These are phyloP conservation scores for Scedosporium apiospermum DNA, from an alignment of 2,329 filamentous ascomycete species.

Conservation along the genomic window DNA sequence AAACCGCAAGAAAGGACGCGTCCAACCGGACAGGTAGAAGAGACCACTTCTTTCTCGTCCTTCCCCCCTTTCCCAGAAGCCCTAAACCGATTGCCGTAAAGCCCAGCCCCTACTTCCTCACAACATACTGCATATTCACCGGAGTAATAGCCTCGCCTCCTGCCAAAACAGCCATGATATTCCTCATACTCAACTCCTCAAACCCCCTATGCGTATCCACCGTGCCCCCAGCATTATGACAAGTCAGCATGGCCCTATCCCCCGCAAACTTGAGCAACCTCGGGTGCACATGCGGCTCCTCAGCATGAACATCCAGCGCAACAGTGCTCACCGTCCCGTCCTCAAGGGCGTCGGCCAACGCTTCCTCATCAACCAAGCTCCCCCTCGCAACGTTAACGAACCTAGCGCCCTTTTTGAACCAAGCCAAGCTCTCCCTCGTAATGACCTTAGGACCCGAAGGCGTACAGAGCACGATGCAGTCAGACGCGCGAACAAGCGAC, in stretches of 20 bases:
- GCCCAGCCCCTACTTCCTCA: conserved; percentile 6
- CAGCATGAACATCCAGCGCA: conserved; percentile 54
- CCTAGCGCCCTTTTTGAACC: conserved; percentile 44
- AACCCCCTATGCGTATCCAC: conserved; percentile 58
- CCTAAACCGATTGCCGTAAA: neutral
- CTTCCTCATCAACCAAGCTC: conserved; percentile 54
- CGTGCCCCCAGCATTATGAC: conserved; percentile 59
- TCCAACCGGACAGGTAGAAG: too few species aligned
- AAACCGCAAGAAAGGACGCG: too few species aligned
- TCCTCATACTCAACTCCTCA: conserved; percentile 57
- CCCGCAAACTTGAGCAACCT: conserved; percentile 30
- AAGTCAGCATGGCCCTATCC: conserved; percentile 48
- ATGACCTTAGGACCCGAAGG: conserved; percentile 43
- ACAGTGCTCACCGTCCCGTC: conserved; percentile 37
- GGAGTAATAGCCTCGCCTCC: conserved; percentile 46
- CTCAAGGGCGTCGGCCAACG: conserved; percentile 49
- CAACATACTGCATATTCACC: conserved; percentile 50
- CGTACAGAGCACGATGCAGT: conserved; percentile 55
- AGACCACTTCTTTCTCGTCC: neutral
- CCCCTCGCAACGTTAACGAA: conserved; percentile 61
- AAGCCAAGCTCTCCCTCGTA: conserved; percentile 31
- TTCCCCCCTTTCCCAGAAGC: neutral
- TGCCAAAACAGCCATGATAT: conserved; percentile 49
- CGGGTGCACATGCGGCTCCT: conserved; percentile 46
- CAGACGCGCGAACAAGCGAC: conserved; percentile 38